A percentile compares a stretch with the other conserved stretches of the same genome.
These are phyloP conservation scores for Solanum infundibuliforme DNA, from an alignment of 257 asterid species.

Conservation along the genomic window DNA sequence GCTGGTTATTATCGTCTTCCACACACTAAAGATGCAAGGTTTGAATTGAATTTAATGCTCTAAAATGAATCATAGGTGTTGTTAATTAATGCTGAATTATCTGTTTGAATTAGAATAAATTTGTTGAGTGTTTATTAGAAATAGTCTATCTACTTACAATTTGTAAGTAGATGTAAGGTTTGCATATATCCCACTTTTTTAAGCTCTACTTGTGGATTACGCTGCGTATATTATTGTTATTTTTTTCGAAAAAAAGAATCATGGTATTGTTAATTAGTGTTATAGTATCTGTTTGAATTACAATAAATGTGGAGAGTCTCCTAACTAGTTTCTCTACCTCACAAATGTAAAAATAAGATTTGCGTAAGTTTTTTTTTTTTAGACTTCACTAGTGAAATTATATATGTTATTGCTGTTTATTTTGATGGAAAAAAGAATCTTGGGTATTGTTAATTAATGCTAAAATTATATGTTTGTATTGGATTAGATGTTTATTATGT, in stretches of 20 bases:
- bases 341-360: neutral
- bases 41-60: neutral
- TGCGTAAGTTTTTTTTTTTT: fast-evolving
- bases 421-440: neutral
- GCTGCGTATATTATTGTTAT: too few relatives aligned
- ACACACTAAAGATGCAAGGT: slow-evolving; percentile 27
- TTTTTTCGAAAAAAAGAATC: too few relatives aligned
- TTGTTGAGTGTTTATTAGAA: too few relatives aligned
- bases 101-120: neutral
- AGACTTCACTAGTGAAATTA: fast-evolving
- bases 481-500: neutral
- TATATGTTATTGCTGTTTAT: neutral
- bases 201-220: too few relatives aligned
- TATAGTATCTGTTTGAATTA: too few relatives aligned
- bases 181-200: too few relatives aligned
- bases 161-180: too few relatives aligned
- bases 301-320: neutral
- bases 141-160: too few relatives aligned
- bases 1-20: slow-evolving; percentile 38
- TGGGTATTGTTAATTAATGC: neutral
- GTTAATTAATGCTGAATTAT: neutral
- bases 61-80: neutral
- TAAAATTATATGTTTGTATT: neutral
- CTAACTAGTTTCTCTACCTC: neutral
- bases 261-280: too few relatives aligned